Conservation (phyloP, 1,139 yeast species). For the Keqinozyma sinolaborantium region DNA sequence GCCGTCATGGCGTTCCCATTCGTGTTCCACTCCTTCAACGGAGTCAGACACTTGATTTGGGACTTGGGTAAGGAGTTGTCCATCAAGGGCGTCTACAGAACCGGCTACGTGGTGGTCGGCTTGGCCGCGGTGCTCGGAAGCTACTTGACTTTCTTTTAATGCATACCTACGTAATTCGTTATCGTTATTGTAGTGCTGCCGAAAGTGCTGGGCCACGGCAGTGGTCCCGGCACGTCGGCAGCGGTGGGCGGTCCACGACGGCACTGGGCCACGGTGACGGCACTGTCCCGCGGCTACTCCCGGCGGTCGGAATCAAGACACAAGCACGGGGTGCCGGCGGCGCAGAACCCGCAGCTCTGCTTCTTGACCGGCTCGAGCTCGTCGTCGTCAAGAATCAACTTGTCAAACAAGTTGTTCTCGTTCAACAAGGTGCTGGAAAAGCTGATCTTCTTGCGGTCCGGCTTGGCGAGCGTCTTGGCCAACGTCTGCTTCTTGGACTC, state of each 20-base stretch:
- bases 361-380: constrained; percentile 2
- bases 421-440: constrained; percentile 5
- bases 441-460: constrained; percentile 14
- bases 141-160: constrained; percentile 45
- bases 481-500: constrained; percentile 5
- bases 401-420: constrained; percentile 9
- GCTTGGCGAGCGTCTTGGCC: constrained; percentile 11
- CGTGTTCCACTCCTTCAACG: constrained; percentile 81
- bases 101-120: constrained; percentile 84
- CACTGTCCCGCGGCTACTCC: background rate
- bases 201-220: no score
- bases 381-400: constrained; percentile 8
- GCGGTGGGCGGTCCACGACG: no score
- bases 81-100: constrained; percentile 83
- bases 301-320: constrained; percentile 33
- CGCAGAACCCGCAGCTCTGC: constrained; percentile 40
- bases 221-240: no score
- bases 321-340: constrained; percentile 38
- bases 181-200: no score
- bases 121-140: constrained; percentile 65
- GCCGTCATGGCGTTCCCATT: constrained; percentile 76
- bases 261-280: background rate
- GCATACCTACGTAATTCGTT: no score
- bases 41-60: constrained; percentile 92
- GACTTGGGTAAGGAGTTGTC: constrained; percentile 79